Evolutionary conservation across 2,329 filamentous ascomycete genomes (phyloP).

Genomic region (Phialophora tarda): DNA sequence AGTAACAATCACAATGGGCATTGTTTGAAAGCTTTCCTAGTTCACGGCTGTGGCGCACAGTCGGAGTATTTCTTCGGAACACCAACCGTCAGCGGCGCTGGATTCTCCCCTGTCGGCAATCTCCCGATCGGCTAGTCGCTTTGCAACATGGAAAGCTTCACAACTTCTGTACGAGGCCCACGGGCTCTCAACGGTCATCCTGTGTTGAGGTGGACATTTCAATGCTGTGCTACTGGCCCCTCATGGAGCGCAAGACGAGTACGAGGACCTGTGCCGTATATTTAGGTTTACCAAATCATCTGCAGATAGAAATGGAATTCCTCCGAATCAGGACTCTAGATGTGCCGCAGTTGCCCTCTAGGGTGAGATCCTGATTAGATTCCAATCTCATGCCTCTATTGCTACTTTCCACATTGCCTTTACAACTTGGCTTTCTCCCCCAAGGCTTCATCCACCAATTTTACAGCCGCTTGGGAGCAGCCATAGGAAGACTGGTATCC

Average conservation of each 20-base stretch:
- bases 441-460: constrained; percentile 65
- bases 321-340: background rate
- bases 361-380: background rate
- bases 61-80: constrained; percentile 24
- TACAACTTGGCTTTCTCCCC: constrained; percentile 34
- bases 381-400: constrained; percentile 7
- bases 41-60: constrained; percentile 28
- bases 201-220: constrained; percentile 9
- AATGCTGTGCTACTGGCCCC: background rate
- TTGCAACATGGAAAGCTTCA: background rate
- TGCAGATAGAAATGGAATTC: background rate
- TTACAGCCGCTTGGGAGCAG: constrained; percentile 69
- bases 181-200: constrained; percentile 9
- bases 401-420: constrained; percentile 4
- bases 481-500: constrained; percentile 74
- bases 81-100: constrained; percentile 23
- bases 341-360: background rate
- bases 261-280: background rate
- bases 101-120: constrained; percentile 29
- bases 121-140: constrained; percentile 30
- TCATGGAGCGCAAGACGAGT: background rate
- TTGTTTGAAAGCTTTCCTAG: constrained; percentile 5
- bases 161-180: background rate
- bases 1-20: background rate
- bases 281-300: constrained; percentile 5